Evolutionary conservation across 2,329 filamentous ascomycete genomes (phyloP), one percentile per base, ranked within the genome.

Genomic region (Akanthomyces uredinophilus): DNA sequence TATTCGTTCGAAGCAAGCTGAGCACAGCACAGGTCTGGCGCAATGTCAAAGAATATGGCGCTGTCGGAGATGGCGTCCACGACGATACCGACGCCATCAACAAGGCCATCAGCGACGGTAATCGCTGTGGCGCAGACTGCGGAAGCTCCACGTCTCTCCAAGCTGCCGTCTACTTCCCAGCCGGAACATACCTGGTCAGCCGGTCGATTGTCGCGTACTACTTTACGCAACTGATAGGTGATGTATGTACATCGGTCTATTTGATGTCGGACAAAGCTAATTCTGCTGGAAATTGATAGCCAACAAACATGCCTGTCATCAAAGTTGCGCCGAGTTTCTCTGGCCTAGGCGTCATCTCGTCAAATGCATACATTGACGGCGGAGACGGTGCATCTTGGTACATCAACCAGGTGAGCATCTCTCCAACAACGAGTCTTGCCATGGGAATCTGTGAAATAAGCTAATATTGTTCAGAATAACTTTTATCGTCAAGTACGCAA

Each of bases 11-110:
- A n/a, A n/a, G n/a, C n/a, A n/a, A n/a, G n/a, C n/a, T n/a, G n/a
- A n/a, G n/a, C 41, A 43, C 5, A 16, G 41, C 41, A 14, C n/a
- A 90, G 73, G 79, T 93, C 66, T 92, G 86, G 76, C 87, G 90
- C 68, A 92, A 92, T 68, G 89, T 93, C 52, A 86, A 84, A 75
- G 88, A 91, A 68, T 93, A 84, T 69, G 90, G 90, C 53, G 90
- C 90, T 52, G 83, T 79, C 65, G 89, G 89, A 75, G 84, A 84
- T 72, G 83, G 81, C 58, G 24, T 62, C 20, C 78, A 78, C 5
- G 81, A 83, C 64, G 80, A 86, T 63, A 85, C 83, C 3, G 79
- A 74, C 27, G 83, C 84, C 5, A 86, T 87, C 66, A 76, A 81
- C 50, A 51, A 56, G 7, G 78, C 79, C 4, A 78, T 80, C 44